Percentiles rank a stretch among this genome's conserved stretches.
Conservation (phyloP, 2,329 filamentous ascomycete genomes). For the Cladorrhinum sp. region DNA sequence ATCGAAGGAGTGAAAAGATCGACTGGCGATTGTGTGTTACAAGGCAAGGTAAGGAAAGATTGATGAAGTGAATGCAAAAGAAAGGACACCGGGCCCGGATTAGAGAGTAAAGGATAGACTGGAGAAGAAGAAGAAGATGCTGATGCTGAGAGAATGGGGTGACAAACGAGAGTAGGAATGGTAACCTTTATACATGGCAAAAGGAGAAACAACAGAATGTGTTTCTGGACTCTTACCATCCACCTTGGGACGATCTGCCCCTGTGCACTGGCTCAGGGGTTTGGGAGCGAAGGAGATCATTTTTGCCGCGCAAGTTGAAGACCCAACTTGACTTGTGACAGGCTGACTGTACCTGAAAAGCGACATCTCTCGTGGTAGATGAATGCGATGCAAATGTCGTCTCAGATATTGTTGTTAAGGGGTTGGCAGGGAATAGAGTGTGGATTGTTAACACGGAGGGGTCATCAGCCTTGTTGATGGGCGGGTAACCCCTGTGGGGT, state of each 20-base stretch:
- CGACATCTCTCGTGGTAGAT: constrained; percentile 1
- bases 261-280: constrained; percentile 3
- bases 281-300: not conserved
- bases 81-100: constrained; percentile 22
- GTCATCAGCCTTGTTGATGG: not conserved
- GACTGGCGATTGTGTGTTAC: constrained; percentile 13
- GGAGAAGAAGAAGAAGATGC: not conserved
- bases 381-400: constrained; percentile 16
- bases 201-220: not conserved
- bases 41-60: not conserved
- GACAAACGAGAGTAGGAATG: not conserved
- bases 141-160: constrained; percentile 1
- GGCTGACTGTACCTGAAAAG: constrained; percentile 7
- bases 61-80: constrained; percentile 6
- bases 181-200: constrained; percentile 1
- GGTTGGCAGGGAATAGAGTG: not conserved
- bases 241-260: not conserved
- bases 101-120: not conserved
- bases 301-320: not conserved
- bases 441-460: constrained; percentile 7
- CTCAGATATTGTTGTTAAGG: constrained; percentile 18
- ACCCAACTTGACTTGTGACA: constrained; percentile 7
- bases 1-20: constrained; percentile 4
- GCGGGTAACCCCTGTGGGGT: not conserved
- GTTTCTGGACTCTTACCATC: not conserved